Conservation (phyloP, 2,329 filamentous ascomycete genomes). For the Chrysoporthe puriensis region DNA sequence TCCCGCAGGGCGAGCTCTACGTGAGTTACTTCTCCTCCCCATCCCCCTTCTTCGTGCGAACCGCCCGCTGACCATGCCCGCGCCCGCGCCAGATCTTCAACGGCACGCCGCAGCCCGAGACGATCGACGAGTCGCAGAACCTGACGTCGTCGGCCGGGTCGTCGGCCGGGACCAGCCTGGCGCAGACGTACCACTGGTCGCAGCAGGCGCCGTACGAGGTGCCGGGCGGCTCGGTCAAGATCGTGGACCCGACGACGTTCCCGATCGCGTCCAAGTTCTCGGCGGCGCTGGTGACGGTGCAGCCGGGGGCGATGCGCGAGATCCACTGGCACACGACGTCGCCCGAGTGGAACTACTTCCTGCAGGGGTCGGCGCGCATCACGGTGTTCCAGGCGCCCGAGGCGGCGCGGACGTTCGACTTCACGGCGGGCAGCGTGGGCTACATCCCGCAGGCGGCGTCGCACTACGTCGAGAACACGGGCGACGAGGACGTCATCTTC, state of each 20-base stretch:
- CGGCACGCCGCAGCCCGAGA: conserved; percentile 50
- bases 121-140: conserved; percentile 49
- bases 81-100: conserved; percentile 48
- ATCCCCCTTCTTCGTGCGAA: too few species aligned
- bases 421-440: conserved; percentile 61
- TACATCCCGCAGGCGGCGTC: conserved; percentile 59
- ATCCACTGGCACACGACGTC: conserved; percentile 65
- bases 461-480: conserved; percentile 66
- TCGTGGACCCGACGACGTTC: conserved; percentile 61
- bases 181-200: conserved; percentile 56
- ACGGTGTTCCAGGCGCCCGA: conserved; percentile 58
- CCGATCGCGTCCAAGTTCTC: conserved; percentile 60
- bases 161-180: conserved; percentile 39
- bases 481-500: conserved; percentile 59
- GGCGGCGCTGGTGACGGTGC: conserved; percentile 58
- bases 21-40: conserved; percentile 30
- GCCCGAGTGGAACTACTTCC: conserved; percentile 66
- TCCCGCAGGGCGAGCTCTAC: conserved; percentile 52
- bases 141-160: conserved; percentile 49
- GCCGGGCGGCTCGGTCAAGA: conserved; percentile 62
- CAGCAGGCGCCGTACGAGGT: conserved; percentile 54
- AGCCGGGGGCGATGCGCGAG: conserved; percentile 67
- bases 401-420: conserved; percentile 60
- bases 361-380: conserved; percentile 58
- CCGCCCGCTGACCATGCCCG: neutral